Base-by-base conservation (phyloP, 495 filamentous ascomycete species). In the Penicillium cataractarum region DNA sequence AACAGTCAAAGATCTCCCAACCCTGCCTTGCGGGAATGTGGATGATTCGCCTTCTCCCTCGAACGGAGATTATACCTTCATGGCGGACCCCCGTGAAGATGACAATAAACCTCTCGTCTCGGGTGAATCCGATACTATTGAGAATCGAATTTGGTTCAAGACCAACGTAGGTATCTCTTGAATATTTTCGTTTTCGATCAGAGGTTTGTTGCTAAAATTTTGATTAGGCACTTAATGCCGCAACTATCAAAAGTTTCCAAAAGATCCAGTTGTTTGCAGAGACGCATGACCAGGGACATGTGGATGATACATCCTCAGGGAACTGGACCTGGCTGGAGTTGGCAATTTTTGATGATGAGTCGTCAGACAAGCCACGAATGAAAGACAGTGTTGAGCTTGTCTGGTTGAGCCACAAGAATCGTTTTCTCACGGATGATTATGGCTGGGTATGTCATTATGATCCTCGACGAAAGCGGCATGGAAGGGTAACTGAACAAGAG, bases 281-380 rank as follows among this genome's bases (percentile, higher is more conserved):
- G 3, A 52, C 61, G 0, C 61, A 63, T 19, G 61, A 63, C 24
- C 61, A 63, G 53, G 54, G 55, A 0, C 57, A 57, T 33, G 55
- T 26, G n/a, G 61, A 58, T 40, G 55, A 63, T 42, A 17, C 32
- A 2, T 44, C 61, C n/a, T 19, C 48, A 1, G 61, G 61, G 15
- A 63, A 63, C 24, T 63, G 61, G 61, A 63, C 61, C 0, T 63
- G 61, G 61, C 49, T 63, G 1, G 61, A 63, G 50, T 12, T 63
- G 4, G 61, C 61, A 9, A 50, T 63, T n/a, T 58, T 49, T 53
- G 61, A 63, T 32, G 51, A 63, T 37, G 61, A 58, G 29, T 58
- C 61, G n/a, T 40, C 61, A 6, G 56, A 53, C 32, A 32, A 27
- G 5, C 55, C 61, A n/a, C 35, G 55, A 13, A 19, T 40, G 27